Percentiles rank a stretch among this genome's conserved stretches.
phyloP scores from a whole-genome alignment of 225 moss, liverwort and hornwort species.

The Marchantia polymorpha region DNA sequence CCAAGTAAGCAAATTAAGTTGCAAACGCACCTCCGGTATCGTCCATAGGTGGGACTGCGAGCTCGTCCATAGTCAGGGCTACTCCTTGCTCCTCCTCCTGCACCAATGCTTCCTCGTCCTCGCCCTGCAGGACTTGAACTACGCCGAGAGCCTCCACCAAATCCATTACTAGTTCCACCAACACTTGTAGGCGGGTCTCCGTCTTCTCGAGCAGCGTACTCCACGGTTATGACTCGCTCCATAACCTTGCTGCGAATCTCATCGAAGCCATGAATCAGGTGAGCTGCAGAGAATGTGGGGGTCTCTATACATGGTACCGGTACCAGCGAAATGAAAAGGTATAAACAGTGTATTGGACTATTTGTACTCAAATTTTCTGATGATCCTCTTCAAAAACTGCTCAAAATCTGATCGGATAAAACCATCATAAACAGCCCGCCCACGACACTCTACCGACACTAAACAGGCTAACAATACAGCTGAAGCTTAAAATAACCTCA shows the following conservation, averaged over 20 bases:
- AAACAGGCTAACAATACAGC: background rate
- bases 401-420: background rate
- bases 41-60: slow-evolving; percentile 39
- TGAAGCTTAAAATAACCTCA: slow-evolving; percentile 60
- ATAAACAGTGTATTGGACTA: background rate
- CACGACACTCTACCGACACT: background rate
- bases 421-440: background rate
- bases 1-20: background rate
- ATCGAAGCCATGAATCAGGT: background rate
- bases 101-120: slow-evolving; percentile 38
- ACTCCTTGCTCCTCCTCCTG: slow-evolving; percentile 61
- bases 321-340: background rate
- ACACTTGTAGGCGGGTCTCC: slow-evolving; percentile 63
- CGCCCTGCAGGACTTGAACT: slow-evolving; percentile 45
- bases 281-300: slow-evolving; percentile 11
- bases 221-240: slow-evolving; percentile 97
- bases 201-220: slow-evolving; percentile 99
- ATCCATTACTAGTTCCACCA: slow-evolving; percentile 23
- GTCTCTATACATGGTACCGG: background rate
- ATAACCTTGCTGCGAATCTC: slow-evolving; percentile 71
- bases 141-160: slow-evolving; percentile 33
- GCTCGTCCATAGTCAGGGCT: slow-evolving; percentile 42
- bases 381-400: background rate
- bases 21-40: slow-evolving; percentile 36
- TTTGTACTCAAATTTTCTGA: background rate